A percentile compares a stretch with the other conserved stretches of the same genome.
phyloP scores from a whole-genome alignment of 345 rosid species.

The Eutrema japonicum region DNA sequence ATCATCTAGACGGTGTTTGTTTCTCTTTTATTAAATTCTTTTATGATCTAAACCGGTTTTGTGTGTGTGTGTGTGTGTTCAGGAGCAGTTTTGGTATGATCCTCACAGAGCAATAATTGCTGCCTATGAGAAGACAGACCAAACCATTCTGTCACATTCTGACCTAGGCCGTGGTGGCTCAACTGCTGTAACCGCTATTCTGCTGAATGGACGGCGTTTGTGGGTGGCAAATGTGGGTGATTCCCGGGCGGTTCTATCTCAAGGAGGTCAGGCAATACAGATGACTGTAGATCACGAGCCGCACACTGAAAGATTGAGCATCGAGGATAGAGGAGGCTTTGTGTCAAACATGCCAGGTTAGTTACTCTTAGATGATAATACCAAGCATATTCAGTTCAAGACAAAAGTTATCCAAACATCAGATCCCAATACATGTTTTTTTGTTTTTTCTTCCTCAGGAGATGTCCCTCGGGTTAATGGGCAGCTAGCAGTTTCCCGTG shows the following conservation, averaged over 20 bases:
- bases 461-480: constrained; percentile 78
- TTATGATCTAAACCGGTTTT: too few species aligned
- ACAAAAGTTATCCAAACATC: background rate
- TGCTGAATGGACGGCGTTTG: constrained; percentile 57
- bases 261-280: constrained; percentile 60
- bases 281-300: constrained; percentile 73
- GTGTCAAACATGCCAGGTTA: constrained; percentile 84
- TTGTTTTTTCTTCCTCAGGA: constrained; percentile 46
- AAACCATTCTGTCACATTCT: constrained; percentile 62
- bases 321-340: constrained; percentile 68
- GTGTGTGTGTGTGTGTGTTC: constrained; percentile 18
- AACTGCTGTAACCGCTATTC: constrained; percentile 77
- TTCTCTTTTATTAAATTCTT: background rate
- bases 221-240: constrained; percentile 81
- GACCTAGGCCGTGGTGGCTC: constrained; percentile 79
- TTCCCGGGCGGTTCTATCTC: constrained; percentile 70
- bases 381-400: background rate
- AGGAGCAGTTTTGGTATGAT: constrained; percentile 65
- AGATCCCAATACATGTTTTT: constrained; percentile 6
- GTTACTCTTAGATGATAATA: background rate
- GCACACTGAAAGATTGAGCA: constrained; percentile 64
- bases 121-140: constrained; percentile 72
- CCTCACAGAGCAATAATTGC: constrained; percentile 49
- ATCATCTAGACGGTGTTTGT: background rate
- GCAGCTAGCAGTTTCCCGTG: constrained; percentile 76